These are phyloP conservation scores for Globisporangium parvum DNA, from an alignment of 352 stramenopile species.

Conservation along the genomic window DNA sequence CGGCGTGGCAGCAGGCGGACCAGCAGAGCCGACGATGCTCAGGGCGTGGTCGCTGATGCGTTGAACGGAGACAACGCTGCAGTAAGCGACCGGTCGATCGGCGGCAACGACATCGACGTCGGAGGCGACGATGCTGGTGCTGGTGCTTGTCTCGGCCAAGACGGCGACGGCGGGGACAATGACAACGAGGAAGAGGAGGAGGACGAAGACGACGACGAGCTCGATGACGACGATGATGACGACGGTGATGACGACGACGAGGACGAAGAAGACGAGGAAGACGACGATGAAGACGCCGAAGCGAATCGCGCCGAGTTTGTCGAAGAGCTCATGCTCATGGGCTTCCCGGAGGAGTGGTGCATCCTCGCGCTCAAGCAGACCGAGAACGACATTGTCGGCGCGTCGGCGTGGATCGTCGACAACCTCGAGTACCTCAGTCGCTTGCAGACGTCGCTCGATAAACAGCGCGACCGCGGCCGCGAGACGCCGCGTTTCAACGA, in stretches of 20 bases:
- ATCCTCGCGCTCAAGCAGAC: conserved; percentile 87
- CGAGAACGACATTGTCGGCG: conserved; percentile 86
- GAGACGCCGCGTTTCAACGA: conserved; percentile 42
- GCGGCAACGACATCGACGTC: not conserved
- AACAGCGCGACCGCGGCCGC: conserved; percentile 39
- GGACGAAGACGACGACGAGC: conserved; percentile 10
- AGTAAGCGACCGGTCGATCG: no score
- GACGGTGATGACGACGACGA: conserved; percentile 30
- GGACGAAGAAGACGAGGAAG: conserved; percentile 39
- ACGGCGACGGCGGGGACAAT: not conserved
- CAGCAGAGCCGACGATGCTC: no score
- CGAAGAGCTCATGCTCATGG: conserved; percentile 91
- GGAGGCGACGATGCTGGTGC: not conserved
- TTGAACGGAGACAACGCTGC: no score
- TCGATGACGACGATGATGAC: conserved; percentile 17
- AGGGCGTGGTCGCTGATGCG: no score
- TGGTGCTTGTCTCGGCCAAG: not conserved
- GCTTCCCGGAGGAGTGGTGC: conserved; percentile 91
- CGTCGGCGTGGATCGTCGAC: conserved; percentile 91
- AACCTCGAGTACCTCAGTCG: conserved; percentile 90
- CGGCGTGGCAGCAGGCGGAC: no score
- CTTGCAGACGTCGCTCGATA: conserved; percentile 68
- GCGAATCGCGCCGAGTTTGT: conserved; percentile 72
- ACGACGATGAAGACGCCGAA: conserved; percentile 44
- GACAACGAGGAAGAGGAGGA: conserved; percentile 13